Base-by-base conservation (phyloP, 2,329 filamentous ascomycete genomes). In the Harringtonia lauricola region DNA sequence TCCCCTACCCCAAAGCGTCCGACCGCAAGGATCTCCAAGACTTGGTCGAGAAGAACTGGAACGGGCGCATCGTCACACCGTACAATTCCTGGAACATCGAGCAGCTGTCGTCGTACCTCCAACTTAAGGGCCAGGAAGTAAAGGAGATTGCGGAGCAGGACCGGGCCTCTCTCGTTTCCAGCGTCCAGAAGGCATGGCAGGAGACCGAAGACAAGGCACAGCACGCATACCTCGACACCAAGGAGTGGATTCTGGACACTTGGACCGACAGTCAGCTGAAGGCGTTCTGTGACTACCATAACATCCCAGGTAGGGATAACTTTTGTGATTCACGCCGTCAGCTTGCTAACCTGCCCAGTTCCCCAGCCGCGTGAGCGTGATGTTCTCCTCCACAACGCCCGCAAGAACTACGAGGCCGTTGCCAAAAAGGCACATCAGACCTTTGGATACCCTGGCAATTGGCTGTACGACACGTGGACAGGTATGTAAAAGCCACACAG, bases 251-350 rank as follows among this genome's bases (percentile, higher is more conserved):
- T 53, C 83, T 96, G 57, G 87, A 96, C 60, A 92, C 86, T 47
- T 95, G 89, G 86, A 81, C 83, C 52, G 90, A 96, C 46, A 95
- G 88, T 52, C 83, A 94, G 61, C 73, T 98, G 53, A 95, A 96
- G 72, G 68, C 85, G 2, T 96, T 96, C 65, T 83, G 88, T 50
- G 90, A 96, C 63, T 83, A 83, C 61, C 77, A 96, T 62, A 76
- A 76, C 50, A 87, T 98, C 55, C 86, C 88, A 46, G 71, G 72
- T 75, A 62, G 35, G 62, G 49, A 5, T 14, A 15, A 26, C 18
- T 28, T 26, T 4, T 9, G n/a, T 37, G 4, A 18, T 3, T 7
- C 18, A 12, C 18, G 14, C 4, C 12, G 4, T 21, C 7, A 21
- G 13, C 13, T 12, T 29, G n/a, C 44, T 44, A 22, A 47, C 41